Evolutionary conservation across 1,139 yeast genomes (phyloP), one percentile per base, ranked within the genome.

Genomic region (Blastobotrys buckinghamii): DNA sequence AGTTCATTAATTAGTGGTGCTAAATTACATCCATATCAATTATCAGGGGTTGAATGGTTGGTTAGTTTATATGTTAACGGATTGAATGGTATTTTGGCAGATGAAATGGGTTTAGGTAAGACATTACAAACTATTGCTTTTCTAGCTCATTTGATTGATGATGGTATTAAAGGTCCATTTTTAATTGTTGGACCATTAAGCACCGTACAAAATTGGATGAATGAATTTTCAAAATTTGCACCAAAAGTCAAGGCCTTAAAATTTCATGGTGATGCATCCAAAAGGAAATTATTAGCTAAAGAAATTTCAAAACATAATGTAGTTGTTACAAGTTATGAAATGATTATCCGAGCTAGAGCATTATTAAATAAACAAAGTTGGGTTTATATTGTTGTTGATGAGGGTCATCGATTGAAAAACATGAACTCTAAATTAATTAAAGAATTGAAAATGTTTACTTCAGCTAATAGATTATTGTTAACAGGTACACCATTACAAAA

Each of bases 21-120:
- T 26, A 62, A 60, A 0, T 71, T 92, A 71, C 87, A 89, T 60
- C 84, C 81, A 30, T 90, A 92, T 62, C 98, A 92, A 65, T 64
- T 88, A 26, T 92, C 85, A 49, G 98, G 97, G 0, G 75, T 90
- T 50, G 90, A 87, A 57, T 92, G 97, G 97, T 69, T 92, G 45
- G 77, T 82, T 12, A 84, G 96, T 0, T 70, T 92, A 29, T 92
- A 84, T 63, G 95, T 90, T 63, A 92, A 92, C 65, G 98, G 97
- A 0, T 72, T 92, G 32, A 92, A 92, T 66, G 98, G 98, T 2
- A 89, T 92, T 33, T 70, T 92, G 29, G 97, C 97, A 0, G 97
- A 92, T 66, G 97, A 90, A 65, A 92, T 90, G 97, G 97, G 97
- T 0, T 71, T 89, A 38, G 97, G 98, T n/a, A 90, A 90, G 62